Evolutionary conservation across 495 filamentous ascomycete genomes (phyloP), one percentile per base, ranked within the genome.

Genomic region (Penicillium roqueforti): DNA sequence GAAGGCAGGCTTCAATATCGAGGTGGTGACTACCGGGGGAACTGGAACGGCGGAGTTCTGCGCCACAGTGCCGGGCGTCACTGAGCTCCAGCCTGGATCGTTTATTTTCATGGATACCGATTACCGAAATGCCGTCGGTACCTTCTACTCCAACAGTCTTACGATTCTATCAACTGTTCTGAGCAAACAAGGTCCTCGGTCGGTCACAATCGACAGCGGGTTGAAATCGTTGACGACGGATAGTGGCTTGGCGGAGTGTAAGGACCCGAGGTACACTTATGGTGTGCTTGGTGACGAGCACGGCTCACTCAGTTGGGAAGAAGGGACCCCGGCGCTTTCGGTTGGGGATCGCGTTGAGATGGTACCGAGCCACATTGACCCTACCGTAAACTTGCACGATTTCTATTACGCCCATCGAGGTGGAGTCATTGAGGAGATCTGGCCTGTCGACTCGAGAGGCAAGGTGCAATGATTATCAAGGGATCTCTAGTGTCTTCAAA

Each of bases 101-200:
- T 73, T 73, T n/a, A 73, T 73, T 52, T 73, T 73, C 54, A 73
- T 73, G 70, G 70, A 73, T 47, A 71, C 68, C 0, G 70, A 73
- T 29, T 73, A 73, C 23, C 62, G 70, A 5, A 71, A 73, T 42
- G 70, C 70, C 0, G 70, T 73, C 4, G 70, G 70, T 6, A 62
- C 61, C 1, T 71, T 69, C 51, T 73, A 68, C 47, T 62, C 68
- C 3, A 68, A 71, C 41, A 73, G 70, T 36, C 48, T 73, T 23
- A 69, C 67, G 1, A 47, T 73, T 1, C 20, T 73, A 26, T 66
- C 70, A 2, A 73, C 70, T 1, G 70, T 71, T 5, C 29, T 73
- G 23, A 71, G 68, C 54, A 49, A 67, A n/a, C 70, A 73, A 44
- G 68, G 70, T 3, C 56, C 61, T 6, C 54, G 63, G 13, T 54